Percentiles rank a stretch among this genome's conserved stretches.
phyloP scores from a whole-genome alignment of 805 yeast species.

The Sporopachydermia quercuum region DNA sequence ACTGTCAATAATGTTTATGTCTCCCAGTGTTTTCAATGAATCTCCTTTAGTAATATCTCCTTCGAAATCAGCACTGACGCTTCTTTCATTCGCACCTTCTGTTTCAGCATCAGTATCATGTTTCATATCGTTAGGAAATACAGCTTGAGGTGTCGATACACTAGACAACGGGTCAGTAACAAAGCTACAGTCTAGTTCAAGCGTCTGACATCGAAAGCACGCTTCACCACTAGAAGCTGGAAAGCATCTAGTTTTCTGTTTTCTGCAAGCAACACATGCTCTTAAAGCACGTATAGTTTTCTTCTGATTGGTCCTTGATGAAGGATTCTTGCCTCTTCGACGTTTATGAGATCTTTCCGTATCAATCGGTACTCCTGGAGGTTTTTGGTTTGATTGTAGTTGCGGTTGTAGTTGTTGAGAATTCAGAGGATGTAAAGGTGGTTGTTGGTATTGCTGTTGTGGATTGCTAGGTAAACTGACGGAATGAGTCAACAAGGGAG shows the following conservation, averaged over 20 bases:
- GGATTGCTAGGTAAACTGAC: too few relatives aligned
- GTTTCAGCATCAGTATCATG: constrained; percentile 6
- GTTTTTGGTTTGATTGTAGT: too few relatives aligned
- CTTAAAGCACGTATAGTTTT: constrained; percentile 24
- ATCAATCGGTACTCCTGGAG: too few relatives aligned
- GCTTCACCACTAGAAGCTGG: constrained; percentile 28
- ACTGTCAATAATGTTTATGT: not conserved
- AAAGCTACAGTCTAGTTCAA: constrained; percentile 38
- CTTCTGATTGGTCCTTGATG: too few relatives aligned
- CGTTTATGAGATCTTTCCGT: too few relatives aligned
- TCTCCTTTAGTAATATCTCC: too few relatives aligned
- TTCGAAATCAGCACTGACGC: too few relatives aligned
- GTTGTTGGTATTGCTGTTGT: too few relatives aligned
- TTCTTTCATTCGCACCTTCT: not conserved
- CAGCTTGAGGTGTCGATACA: constrained; percentile 5
- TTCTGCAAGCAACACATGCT: constrained; percentile 43
- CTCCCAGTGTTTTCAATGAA: not conserved
- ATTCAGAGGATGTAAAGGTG: too few relatives aligned
- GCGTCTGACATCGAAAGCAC: constrained; percentile 45
- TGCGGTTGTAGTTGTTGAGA: too few relatives aligned
- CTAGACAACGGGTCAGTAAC: constrained; percentile 9
- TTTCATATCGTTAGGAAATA: constrained; percentile 5
- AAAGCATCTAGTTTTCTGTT: constrained; percentile 48
- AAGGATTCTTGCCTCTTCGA: too few relatives aligned
- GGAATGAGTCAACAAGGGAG: too few relatives aligned